phyloP scores from a whole-genome alignment of 2,329 filamentous ascomycete species.

The Ceratocystis destructans region DNA sequence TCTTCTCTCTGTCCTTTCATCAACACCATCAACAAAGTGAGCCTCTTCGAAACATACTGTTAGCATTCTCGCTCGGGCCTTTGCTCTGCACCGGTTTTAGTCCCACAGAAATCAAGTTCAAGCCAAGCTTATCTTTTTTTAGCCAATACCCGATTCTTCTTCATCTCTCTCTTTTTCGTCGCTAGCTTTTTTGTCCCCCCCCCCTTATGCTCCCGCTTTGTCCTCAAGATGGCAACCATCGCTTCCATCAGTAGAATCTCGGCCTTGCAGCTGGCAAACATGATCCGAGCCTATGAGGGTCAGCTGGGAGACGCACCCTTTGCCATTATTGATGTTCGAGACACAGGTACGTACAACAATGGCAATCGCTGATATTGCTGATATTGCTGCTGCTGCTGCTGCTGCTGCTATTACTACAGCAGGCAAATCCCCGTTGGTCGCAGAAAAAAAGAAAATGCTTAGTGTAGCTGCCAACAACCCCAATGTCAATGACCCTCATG shows the following conservation, averaged over 20 bases:
- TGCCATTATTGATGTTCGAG: conserved; percentile 79
- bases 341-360: conserved; percentile 45
- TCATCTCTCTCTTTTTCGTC: not conserved
- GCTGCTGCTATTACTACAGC: too few species aligned
- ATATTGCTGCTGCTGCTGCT: too few species aligned
- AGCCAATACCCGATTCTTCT: not conserved
- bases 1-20: not conserved
- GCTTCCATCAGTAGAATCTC: conserved; percentile 52
- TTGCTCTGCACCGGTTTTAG: not conserved
- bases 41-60: not conserved
- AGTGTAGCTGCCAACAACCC: too few species aligned
- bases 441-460: not conserved
- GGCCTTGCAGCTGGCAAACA: conserved; percentile 51
- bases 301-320: conserved; percentile 34
- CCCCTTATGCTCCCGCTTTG: conserved; percentile 5
- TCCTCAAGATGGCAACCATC: conserved; percentile 39
- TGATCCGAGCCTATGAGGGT: conserved; percentile 40
- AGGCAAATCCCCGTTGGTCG: not conserved
- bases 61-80: not conserved
- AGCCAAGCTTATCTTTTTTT: conserved; percentile 3
- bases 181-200: not conserved
- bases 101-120: conserved; percentile 1
- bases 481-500: not conserved
- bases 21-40: not conserved
- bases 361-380: not conserved